Base-by-base conservation (phyloP, 2,329 filamentous ascomycete species). In the Dothiorella sarmentorum region DNA sequence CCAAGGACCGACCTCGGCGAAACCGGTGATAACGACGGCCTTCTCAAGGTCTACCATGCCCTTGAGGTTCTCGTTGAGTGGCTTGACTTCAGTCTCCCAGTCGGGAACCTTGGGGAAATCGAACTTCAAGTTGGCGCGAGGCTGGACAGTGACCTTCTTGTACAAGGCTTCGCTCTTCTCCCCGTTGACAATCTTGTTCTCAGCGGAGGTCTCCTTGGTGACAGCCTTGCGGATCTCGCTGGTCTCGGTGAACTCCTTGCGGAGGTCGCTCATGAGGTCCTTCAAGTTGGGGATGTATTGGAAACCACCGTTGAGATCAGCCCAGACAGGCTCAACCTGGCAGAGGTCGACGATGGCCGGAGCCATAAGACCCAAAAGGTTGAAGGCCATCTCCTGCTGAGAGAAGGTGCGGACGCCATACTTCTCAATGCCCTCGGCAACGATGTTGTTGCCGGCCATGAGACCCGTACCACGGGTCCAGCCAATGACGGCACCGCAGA, bases 301-400 rank as follows among this genome's bases (percentile, higher is more conserved):
- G 58, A 99, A 85, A 66, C 94, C 95, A 71, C 95, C 94, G 77
- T 99, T 99, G 55, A 99, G 82, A 76, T 99, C 94, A 63, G 94
- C 94, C 76, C 94, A 97, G 61, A 99, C 91, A 10, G 94, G 95
- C 78, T 97, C 91, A 43, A 85, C 81, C 78, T 99, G 94, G 82
- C 94, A 99, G 42, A 99, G 84, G 71, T 99, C 91, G 66, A 96
- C 92, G 67, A 99, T 90, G 26, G 87, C 84, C 35, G 94, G 92
- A 1, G 92, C 89, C 94, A 99, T 96, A 56, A 99, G 84, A 66
- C 94, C 93, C 43, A 99, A 85, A 65, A 99, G 78, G 77, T 99
- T 99, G 82, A 99, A 99, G 15, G 94, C 94, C 94, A 99, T 99
- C 76, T 99, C 94, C 73, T 96, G 91, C 78, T 97, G 94, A 9